Base-by-base conservation (phyloP, 2,329 filamentous ascomycete species). In the Paraphaeosphaeria minitans region DNA sequence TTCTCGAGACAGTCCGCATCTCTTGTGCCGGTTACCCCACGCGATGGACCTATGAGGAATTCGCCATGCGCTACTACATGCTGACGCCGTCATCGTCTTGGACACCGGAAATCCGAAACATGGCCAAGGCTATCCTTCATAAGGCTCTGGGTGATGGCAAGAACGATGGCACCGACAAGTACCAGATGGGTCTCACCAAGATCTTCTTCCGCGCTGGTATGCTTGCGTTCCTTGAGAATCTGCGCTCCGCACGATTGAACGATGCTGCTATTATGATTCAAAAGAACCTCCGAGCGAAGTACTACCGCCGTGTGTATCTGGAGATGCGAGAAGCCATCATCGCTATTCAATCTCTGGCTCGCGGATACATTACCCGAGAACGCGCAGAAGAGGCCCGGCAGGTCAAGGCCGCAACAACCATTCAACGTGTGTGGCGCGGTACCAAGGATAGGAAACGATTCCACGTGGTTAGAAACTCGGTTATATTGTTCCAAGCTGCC, bases 131-230 rank as follows among this genome's bases (percentile, higher is more conserved):
- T 21, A 99, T 99, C 70, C 80, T 99, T 64, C 89, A 87, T 59
- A 95, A 93, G 78, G 95, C 93, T 1, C 84, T 99, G 31, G 94
- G 81, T 42, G 74, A 75, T 48, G 75, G 92, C 57, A 88, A 90
- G 67, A 79, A 79, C 42, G 80, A 82, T 61, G 88, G 87, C 66
- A 91, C 84, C 45, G 95, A 98, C 81, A 99, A 97, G 79, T 99
- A 98, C 75, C 95, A 99, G 80, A 86, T 99, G 64, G 95, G 95
- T 80, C 83, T 98, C 66, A 98, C 94, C 53, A 99, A 99, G 82
- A 97, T 99, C 75, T 99, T 99, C 82, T 99, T 99, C 87, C 90
- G 95, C 60, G 95, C 95, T 56, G 95, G 95, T 78, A 99, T 99
- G 95, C 88, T 99, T 69, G 95, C 95, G 7, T 97, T 97, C 81